phyloP scores from a whole-genome alignment of 2,329 filamentous ascomycete species.

The Septoria linicola region DNA sequence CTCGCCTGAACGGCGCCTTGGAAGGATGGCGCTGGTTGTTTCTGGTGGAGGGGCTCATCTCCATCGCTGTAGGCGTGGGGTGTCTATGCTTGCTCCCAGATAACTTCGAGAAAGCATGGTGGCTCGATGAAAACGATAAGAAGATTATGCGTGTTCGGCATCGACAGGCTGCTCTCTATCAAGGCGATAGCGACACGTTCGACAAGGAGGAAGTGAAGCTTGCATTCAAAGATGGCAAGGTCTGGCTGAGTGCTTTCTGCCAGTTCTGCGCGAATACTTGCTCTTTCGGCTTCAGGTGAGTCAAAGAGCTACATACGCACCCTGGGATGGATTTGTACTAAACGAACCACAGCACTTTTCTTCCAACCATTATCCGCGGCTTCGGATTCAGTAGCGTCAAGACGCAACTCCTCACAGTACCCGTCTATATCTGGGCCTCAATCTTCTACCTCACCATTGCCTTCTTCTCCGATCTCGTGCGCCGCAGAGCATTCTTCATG shows the following conservation, averaged over 20 bases:
- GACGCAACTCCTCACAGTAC: conserved; percentile 48
- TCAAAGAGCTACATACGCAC: too few relatives aligned
- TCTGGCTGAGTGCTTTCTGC: conserved; percentile 50
- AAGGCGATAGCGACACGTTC: conserved; percentile 50
- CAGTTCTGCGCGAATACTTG: conserved; percentile 54
- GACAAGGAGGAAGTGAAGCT: conserved; percentile 52
- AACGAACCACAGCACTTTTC: conserved; percentile 28
- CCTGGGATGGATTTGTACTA: too few relatives aligned
- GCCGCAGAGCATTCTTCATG: conserved; percentile 16
- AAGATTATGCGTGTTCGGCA: conserved; percentile 46
- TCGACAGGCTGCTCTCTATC: conserved; percentile 52
- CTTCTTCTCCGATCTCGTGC: conserved; percentile 15
- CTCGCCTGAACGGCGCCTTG: conserved; percentile 68
- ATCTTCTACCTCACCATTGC: conserved; percentile 15
- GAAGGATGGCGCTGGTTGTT: conserved; percentile 45
- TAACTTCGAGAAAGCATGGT: conserved; percentile 46
- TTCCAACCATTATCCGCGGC: conserved; percentile 22
- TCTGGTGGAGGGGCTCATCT: conserved; percentile 36
- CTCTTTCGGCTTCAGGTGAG: conserved; percentile 44
- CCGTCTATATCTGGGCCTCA: conserved; percentile 31
- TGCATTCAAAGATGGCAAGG: conserved; percentile 52
- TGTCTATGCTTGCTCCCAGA: conserved; percentile 40
- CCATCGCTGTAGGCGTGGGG: conserved; percentile 28
- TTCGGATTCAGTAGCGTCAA: conserved; percentile 46
- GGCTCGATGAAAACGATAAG: conserved; percentile 48